Base-by-base conservation (phyloP, 2,329 filamentous ascomycete species). In the Hirsutella thompsonii region DNA sequence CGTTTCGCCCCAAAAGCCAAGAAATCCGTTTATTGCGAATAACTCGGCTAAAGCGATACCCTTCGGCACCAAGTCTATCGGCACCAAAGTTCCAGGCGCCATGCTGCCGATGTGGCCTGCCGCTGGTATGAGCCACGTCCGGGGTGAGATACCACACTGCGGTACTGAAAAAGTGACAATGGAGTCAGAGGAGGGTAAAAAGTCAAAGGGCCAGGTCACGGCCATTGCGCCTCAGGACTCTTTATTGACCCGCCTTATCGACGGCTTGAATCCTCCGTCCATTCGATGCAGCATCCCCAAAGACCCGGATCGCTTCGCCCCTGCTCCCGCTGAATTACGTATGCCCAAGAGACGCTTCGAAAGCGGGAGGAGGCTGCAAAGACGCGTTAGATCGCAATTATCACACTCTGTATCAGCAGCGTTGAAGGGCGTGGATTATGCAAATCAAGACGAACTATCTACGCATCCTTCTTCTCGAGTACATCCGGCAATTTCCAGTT, bases 31-130 rank as follows among this genome's bases (percentile, higher is more conserved):
- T 2, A 41, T 51, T 0, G 44, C 58, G 3, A 56, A 51, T 13
- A 60, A 58, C 18, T 43, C 42, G 11, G 38, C 41, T 8, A 42
- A 36, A 13, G 33, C 61, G 14, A 61, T 66, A 0, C 59, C 63
- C 11, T 69, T 72, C 44, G 68, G 71, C 3, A 51, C 57, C 20
- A 69, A 60, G 41, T 63, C 64, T 4, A 51, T 57, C 3, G 65
- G 63, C 0, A 52, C 76, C 4, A 85, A 76, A 51, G 67, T 81
- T n/a, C 76, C 79, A 0, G 83, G 82, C 2, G 69, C 79, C 8
- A 64, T 67, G 46, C 69, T 83, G 41, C 74, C 84, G 3, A 67
- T 76, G n/a, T 92, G 84, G 81, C 85, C 85, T 30, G 71, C 74
- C 38, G 68, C 70, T 46, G 81, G 68, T 6, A 76, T 76, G 54